A percentile compares a stretch with the other conserved stretches of the same genome.
Conservation (phyloP, 2,329 filamentous ascomycete species). For the Sclerotinia nivalis region DNA sequence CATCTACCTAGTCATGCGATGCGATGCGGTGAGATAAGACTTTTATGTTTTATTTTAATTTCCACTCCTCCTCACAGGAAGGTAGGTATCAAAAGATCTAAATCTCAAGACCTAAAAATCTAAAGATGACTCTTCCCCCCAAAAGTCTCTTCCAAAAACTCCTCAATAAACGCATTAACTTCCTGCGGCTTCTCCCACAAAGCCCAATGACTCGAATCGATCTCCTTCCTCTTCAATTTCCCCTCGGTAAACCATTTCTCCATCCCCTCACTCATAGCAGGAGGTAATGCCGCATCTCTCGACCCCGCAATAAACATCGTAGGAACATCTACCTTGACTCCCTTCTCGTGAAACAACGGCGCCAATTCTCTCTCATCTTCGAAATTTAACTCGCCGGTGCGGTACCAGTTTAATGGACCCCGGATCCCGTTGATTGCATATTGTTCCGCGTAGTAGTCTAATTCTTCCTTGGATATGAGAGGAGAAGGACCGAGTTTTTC, state of each 20-base stretch:
- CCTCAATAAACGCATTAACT: slow-evolving; percentile 62
- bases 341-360: slow-evolving; percentile 57
- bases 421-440: slow-evolving; percentile 72
- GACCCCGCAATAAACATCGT: slow-evolving; percentile 74
- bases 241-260: slow-evolving; percentile 53
- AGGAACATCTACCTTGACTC: slow-evolving; percentile 58
- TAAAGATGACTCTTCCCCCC: slow-evolving; percentile 14
- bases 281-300: slow-evolving; percentile 70
- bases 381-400: slow-evolving; percentile 69
- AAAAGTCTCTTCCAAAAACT: slow-evolving; percentile 34
- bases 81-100: not conserved
- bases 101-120: too few species aligned
- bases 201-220: slow-evolving; percentile 79
- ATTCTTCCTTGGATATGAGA: slow-evolving; percentile 66
- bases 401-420: slow-evolving; percentile 88
- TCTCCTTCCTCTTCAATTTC: slow-evolving; percentile 60
- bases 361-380: slow-evolving; percentile 69
- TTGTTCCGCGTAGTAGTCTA: slow-evolving; percentile 74
- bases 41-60: too few species aligned
- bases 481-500: slow-evolving; percentile 55
- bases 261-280: slow-evolving; percentile 72
- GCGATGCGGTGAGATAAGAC: too few species aligned
- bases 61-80: not conserved
- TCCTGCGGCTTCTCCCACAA: slow-evolving; percentile 70
- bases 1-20: too few species aligned